These are phyloP conservation scores for Boletus hoseneyae DNA, from an alignment of 1,284 basidiomycete genomes.

Conservation along the genomic window DNA sequence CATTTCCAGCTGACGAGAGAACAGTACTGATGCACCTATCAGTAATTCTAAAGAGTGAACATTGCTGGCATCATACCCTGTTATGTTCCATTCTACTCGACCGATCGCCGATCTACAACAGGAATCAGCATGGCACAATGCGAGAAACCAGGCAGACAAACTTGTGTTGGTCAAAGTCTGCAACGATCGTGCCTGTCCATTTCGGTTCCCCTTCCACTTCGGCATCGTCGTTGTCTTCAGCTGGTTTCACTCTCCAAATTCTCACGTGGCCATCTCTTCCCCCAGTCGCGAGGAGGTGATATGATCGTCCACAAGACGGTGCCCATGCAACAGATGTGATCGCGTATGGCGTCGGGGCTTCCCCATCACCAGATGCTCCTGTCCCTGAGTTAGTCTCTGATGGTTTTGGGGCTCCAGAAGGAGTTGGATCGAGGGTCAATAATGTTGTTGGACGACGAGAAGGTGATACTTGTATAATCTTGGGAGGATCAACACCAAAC, in stretches of 20 bases:
- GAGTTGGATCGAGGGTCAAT: conserved; percentile 41
- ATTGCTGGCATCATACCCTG: conserved; percentile 53
- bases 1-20: conserved; percentile 85
- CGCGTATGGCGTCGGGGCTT: conserved; percentile 47
- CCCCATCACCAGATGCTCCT: conserved; percentile 26
- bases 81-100: conserved; percentile 85
- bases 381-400: conserved; percentile 25
- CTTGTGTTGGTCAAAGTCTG: conserved; percentile 85
- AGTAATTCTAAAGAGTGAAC: conserved; percentile 4
- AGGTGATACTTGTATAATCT: conserved; percentile 58
- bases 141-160: conserved; percentile 25
- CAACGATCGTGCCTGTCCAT: conserved; percentile 76
- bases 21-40: conserved; percentile 59
- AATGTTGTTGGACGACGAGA: conserved; percentile 48
- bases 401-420: conserved; percentile 22
- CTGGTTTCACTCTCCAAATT: conserved; percentile 79
- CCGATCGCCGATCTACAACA: conserved; percentile 56
- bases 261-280: conserved; percentile 81
- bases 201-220: conserved; percentile 45
- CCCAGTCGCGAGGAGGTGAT: conserved; percentile 89
- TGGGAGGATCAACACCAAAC: conserved; percentile 17
- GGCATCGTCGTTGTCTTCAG: conserved; percentile 38
- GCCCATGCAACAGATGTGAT: conserved; percentile 87
- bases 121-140: conserved; percentile 10
- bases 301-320: conserved; percentile 85